phyloP scores from a whole-genome alignment of 257 asterid species.

The Agastache rugosa region DNA sequence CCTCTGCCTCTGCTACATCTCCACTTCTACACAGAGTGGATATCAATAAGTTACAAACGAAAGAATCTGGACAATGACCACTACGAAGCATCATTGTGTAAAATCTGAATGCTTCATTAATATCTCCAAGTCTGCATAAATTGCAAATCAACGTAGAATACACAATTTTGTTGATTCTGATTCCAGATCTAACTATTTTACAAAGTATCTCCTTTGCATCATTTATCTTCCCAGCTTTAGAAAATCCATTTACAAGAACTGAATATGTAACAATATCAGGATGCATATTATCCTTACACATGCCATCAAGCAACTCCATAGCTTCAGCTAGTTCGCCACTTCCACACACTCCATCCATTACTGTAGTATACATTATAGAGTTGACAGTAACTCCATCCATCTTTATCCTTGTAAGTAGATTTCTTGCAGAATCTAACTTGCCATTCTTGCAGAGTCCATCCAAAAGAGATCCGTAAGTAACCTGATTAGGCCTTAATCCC shows the following conservation, averaged over 20 bases:
- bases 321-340: constrained; percentile 61
- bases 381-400: constrained; percentile 50
- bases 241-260: constrained; percentile 79
- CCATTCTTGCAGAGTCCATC: constrained; percentile 79
- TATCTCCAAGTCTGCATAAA: constrained; percentile 64
- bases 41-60: constrained; percentile 63
- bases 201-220: constrained; percentile 67
- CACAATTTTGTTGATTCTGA: constrained; percentile 56
- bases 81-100: constrained; percentile 56
- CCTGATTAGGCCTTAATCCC: constrained; percentile 69
- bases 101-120: constrained; percentile 57
- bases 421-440: constrained; percentile 64
- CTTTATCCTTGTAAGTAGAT: constrained; percentile 61
- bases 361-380: constrained; percentile 59
- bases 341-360: constrained; percentile 71
- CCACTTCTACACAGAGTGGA: constrained; percentile 70
- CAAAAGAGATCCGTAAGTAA: constrained; percentile 78
- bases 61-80: constrained; percentile 55
- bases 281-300: constrained; percentile 51
- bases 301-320: constrained; percentile 51
- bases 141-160: constrained; percentile 67
- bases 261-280: constrained; percentile 83
- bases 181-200: constrained; percentile 63
- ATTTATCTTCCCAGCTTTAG: constrained; percentile 63
- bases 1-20: constrained; percentile 68